phyloP scores from a whole-genome alignment of 1,284 basidiomycete species.

The Ceratobasidium sp. region DNA sequence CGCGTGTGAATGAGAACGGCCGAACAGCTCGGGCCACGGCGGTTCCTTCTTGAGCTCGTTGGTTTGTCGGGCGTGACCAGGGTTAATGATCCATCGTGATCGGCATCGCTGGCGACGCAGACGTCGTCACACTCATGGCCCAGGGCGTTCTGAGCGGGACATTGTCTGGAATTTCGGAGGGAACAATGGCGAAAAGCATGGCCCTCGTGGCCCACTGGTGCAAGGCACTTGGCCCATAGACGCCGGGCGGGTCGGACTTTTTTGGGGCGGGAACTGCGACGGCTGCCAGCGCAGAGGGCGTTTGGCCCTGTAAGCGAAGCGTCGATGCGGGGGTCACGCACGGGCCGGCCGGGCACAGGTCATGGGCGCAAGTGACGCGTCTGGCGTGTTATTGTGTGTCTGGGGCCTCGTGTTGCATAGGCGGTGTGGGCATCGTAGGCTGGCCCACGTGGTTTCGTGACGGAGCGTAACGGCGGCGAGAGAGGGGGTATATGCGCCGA shows the following conservation, averaged over 20 bases:
- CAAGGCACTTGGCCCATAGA: too few species aligned
- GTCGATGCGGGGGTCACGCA: not conserved
- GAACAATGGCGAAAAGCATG: too few species aligned
- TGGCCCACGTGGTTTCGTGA: not conserved
- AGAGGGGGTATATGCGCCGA: not conserved
- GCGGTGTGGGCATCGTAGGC: not conserved
- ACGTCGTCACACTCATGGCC: not conserved
- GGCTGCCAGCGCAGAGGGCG: too few species aligned
- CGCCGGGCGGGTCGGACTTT: too few species aligned
- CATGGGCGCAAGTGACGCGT: too few species aligned
- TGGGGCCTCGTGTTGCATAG: not conserved
- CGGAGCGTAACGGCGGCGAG: not conserved
- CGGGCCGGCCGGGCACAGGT: too few species aligned
- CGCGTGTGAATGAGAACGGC: constrained; percentile 8
- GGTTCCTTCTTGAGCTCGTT: constrained; percentile 11
- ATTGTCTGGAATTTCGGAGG: too few species aligned
- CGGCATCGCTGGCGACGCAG: constrained; percentile 7
- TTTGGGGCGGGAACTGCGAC: too few species aligned
- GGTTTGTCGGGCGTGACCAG: constrained; percentile 19
- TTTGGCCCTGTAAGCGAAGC: too few species aligned
- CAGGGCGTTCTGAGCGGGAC: too few species aligned
- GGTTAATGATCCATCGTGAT: constrained; percentile 6
- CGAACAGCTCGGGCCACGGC: not conserved
- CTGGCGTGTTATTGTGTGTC: too few species aligned
- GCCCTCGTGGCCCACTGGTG: too few species aligned